Evolutionary conservation across 306 rosid genomes (phyloP), one percentile per base, ranked within the genome.

Genomic region (Quercus cerris): DNA sequence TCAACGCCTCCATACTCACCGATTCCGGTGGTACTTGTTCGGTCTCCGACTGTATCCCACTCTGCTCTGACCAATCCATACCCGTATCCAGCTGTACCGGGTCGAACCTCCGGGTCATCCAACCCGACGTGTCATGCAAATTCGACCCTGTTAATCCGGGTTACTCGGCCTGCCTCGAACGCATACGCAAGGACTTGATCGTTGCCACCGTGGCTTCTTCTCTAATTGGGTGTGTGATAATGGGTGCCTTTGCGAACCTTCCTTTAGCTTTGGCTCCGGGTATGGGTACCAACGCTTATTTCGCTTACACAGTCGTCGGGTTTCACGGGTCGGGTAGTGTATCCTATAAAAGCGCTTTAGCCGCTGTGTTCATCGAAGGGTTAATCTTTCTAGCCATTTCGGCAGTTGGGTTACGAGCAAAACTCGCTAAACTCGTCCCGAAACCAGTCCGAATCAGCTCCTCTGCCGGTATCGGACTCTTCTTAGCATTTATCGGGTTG

Each of bases 281-380:
- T 6, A 96, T 96, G 99, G 99, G 99, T 10, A 87, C 92, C 9
- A 96, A 96, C 78, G 99, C 99, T 14, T 96, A 96, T 28, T 96
- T 96, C 76, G 98, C 99, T 19, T 96, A 96, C 90, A 96, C 98
- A 0, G 99, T 96, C 15, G 99, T 96, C 25, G 99, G 99, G 7
- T 93, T 85, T 61, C 99, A 96, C 75, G 99, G 99, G n/a, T 96
- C 99, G 71, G 99, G 99, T 13, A 86, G 35, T 56, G 75, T 93
- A 35, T 86, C 98, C 2, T 96, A 96, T 88, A 86, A 84, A 75
- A 87, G 87, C 76, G 99, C 99, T 13, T 82, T 96, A 46, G 91
- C 99, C 7, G 93, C 99, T 3, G 94, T 96, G 6, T 89, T 96
- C 79, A 87, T 96, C 31, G 99, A 96, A 75, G 99, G 99, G 0